Conservation (phyloP, 139 green algal species). For the Coelastrella sp. region DNA sequence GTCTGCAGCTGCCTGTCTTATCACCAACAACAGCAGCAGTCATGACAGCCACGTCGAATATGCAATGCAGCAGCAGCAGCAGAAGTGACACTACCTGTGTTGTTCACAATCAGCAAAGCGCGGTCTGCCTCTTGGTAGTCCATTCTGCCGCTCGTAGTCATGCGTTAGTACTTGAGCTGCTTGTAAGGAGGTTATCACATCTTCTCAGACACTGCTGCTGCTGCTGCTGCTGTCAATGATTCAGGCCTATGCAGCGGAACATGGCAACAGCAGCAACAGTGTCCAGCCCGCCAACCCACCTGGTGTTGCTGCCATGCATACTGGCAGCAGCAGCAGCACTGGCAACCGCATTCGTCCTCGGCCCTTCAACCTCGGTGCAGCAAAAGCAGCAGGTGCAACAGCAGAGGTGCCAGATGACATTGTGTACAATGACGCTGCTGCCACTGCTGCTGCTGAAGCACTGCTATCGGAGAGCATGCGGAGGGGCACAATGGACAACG, state of each 20-base stretch:
- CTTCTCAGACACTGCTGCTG: not conserved
- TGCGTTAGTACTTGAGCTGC: no score
- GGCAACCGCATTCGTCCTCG: not conserved
- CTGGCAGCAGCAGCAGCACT: not conserved
- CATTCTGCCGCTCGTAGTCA: no score
- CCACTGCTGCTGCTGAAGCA: constrained; percentile 47
- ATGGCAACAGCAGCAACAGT: constrained; percentile 26
- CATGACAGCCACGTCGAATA: no score
- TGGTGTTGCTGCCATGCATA: not conserved
- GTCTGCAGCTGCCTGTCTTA: no score
- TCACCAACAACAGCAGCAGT: no score
- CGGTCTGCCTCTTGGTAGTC: no score
- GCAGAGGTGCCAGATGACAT: not conserved
- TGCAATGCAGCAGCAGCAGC: not conserved
- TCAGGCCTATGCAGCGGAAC: constrained; percentile 17
- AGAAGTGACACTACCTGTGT: not conserved
- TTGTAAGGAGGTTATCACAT: not conserved
- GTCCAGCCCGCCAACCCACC: not conserved
- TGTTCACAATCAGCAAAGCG: no score
- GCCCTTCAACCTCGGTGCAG: not conserved
- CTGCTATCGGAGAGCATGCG: constrained; percentile 44
- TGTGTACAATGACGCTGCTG: constrained; percentile 49
- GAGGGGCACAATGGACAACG: constrained; percentile 58
- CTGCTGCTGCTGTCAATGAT: not conserved
- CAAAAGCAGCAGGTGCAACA: not conserved